Conservation (phyloP, 805 yeast species). For the Candida nanaspora region DNA sequence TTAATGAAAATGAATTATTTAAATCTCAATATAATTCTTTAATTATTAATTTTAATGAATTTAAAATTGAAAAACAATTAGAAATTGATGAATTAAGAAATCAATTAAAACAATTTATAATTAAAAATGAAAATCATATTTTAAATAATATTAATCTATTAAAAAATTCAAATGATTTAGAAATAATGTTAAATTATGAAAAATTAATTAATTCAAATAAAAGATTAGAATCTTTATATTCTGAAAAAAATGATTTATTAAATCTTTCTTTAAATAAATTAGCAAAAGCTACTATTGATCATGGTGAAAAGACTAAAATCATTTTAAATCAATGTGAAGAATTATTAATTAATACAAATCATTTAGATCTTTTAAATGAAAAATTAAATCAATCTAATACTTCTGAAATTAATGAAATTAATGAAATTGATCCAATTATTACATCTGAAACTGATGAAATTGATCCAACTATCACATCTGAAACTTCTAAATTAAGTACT, state of each 20-base stretch:
- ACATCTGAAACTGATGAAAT: too few relatives aligned
- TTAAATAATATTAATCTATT: slow-evolving; percentile 30
- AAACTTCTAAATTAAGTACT: too few relatives aligned
- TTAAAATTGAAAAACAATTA: slow-evolving; percentile 38
- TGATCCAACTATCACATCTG: too few relatives aligned
- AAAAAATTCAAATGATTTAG: slow-evolving; percentile 39
- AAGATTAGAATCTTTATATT: slow-evolving; percentile 42
- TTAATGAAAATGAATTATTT: slow-evolving; percentile 48
- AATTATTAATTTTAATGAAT: slow-evolving; percentile 18
- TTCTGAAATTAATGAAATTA: too few relatives aligned
- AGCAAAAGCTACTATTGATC: slow-evolving; percentile 36
- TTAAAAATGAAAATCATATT: slow-evolving; percentile 27
- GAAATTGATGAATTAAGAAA: slow-evolving; percentile 34
- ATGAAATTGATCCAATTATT: too few relatives aligned
- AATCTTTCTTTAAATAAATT: slow-evolving; percentile 36
- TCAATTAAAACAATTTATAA: slow-evolving; percentile 31
- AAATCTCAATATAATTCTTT: slow-evolving; percentile 55
- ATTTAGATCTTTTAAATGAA: slow-evolving; percentile 21
- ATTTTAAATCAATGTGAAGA: slow-evolving; percentile 40
- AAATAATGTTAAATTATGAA: slow-evolving; percentile 41
- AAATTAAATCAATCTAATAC: background rate
- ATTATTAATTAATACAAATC: too few relatives aligned
- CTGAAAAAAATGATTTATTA: slow-evolving; percentile 37
- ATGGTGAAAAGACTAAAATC: slow-evolving; percentile 40
- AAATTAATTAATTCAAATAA: slow-evolving; percentile 38